These are phyloP conservation scores for Claviceps citrina DNA, from an alignment of 2,329 filamentous ascomycete species.

Conservation along the genomic window DNA sequence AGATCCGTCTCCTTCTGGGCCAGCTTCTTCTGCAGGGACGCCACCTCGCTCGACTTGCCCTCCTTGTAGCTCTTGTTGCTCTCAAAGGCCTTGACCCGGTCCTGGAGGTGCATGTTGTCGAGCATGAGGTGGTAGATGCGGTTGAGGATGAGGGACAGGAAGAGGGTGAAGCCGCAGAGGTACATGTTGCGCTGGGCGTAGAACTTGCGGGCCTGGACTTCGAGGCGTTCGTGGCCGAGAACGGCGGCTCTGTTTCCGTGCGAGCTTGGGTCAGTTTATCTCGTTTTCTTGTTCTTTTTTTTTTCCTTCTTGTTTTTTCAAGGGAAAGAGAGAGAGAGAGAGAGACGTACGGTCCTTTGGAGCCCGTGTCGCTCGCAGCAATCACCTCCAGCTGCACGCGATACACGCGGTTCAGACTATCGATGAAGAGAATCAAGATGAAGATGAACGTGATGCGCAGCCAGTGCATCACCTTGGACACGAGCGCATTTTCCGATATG, in stretches of 20 bases:
- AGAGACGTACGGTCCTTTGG: conserved; percentile 29
- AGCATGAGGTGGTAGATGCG: conserved; percentile 97
- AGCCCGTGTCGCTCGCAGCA: conserved; percentile 45
- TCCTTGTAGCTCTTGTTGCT: conserved; percentile 55
- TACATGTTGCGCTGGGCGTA: conserved; percentile 99
- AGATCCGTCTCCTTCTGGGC: conserved; percentile 71
- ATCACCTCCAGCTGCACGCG: conserved; percentile 83
- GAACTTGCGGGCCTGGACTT: conserved; percentile 98
- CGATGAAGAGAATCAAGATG: conserved; percentile 93
- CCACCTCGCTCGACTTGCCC: conserved; percentile 63
- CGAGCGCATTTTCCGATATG: conserved; percentile 70
- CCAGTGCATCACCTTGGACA: conserved; percentile 92
- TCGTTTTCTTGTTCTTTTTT: neutral
- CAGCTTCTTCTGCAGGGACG: conserved; percentile 52
- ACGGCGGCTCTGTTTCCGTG: conserved; percentile 30
- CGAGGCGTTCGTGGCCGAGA: conserved; percentile 86
- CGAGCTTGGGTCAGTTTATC: no score
- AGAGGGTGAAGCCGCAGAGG: conserved; percentile 96
- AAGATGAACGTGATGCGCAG: conserved; percentile 99
- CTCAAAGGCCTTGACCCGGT: conserved; percentile 75
- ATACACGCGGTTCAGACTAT: conserved; percentile 91
- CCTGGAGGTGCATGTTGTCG: conserved; percentile 79
- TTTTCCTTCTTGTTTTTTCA: neutral
- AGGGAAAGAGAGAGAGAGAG: neutral
- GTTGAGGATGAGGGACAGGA: conserved; percentile 97